Conservation (phyloP, 2,329 filamentous ascomycete genomes). For the Colletotrichum caudatum region DNA sequence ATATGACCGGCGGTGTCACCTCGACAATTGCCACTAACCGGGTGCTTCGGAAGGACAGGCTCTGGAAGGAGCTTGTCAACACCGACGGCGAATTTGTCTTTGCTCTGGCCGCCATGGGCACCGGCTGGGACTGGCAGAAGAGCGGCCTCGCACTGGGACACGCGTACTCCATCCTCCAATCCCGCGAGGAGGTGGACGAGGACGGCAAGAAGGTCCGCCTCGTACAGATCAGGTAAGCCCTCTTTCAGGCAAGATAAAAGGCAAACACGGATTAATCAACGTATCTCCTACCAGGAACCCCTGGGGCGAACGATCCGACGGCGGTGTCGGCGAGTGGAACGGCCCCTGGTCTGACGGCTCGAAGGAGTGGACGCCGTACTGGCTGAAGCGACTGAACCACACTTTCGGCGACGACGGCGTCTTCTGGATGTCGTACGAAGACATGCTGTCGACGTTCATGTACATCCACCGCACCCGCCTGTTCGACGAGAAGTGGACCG, state of each 20-base stretch:
- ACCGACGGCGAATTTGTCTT: conserved; percentile 77
- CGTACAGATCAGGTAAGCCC: conserved; percentile 58
- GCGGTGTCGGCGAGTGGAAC: conserved; percentile 70
- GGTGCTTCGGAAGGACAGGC: conserved; percentile 74
- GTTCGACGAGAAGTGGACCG: conserved; percentile 62
- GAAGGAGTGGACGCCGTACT: conserved; percentile 86
- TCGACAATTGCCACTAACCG: conserved; percentile 67
- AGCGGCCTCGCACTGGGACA: conserved; percentile 60
- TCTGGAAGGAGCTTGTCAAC: conserved; percentile 77
- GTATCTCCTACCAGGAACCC: conserved; percentile 66
- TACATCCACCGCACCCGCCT: conserved; percentile 69
- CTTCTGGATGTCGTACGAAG: conserved; percentile 71
- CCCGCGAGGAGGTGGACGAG: conserved; percentile 58
- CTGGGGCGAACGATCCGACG: conserved; percentile 70
- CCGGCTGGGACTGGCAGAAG: conserved; percentile 46
- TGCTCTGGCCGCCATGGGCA: conserved; percentile 53
- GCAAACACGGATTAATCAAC: background rate
- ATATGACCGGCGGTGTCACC: conserved; percentile 68
- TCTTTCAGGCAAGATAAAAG: no score
- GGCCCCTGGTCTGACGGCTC: conserved; percentile 83
- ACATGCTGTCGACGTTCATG: conserved; percentile 69
- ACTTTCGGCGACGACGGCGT: conserved; percentile 82
- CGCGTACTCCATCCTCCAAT: conserved; percentile 64
- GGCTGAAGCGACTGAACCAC: conserved; percentile 78
- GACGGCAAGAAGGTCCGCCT: conserved; percentile 55